Conservation (phyloP, 2,329 filamentous ascomycete genomes). For the Alternaria alternata region DNA sequence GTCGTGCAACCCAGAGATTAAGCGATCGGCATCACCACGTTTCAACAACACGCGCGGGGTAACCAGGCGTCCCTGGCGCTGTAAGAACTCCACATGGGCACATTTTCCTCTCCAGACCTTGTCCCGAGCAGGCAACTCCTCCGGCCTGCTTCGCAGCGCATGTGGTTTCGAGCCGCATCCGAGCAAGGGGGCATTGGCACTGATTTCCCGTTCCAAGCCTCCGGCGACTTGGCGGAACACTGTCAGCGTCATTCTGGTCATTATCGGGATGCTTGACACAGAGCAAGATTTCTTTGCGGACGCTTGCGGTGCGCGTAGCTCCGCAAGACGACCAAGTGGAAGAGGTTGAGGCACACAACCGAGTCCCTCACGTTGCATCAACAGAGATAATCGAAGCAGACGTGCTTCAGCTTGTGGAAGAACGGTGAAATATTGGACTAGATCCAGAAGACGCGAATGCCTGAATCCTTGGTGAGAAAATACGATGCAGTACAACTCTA, state of each 20-base stretch:
- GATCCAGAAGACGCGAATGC: not conserved
- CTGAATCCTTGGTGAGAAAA: not conserved
- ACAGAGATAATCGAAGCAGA: not conserved
- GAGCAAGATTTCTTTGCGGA: not conserved
- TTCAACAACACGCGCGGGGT: conserved; percentile 14
- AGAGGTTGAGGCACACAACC: not conserved
- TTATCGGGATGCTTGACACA: not conserved
- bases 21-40: conserved; percentile 13
- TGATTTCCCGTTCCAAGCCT: conserved; percentile 13
- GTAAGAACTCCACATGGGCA: conserved; percentile 4
- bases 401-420: not conserved
- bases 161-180: conserved; percentile 14
- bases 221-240: conserved; percentile 10
- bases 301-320: not conserved
- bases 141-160: conserved; percentile 8
- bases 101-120: conserved; percentile 2
- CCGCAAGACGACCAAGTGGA: not conserved
- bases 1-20: conserved; percentile 8
- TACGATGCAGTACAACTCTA: not conserved
- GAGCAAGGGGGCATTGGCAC: conserved; percentile 7
- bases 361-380: not conserved
- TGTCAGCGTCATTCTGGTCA: conserved; percentile 6
- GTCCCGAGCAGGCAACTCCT: conserved; percentile 9
- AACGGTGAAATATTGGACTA: too few relatives aligned
- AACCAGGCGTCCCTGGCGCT: conserved; percentile 2